Conservation (phyloP, 306 rosid species). For the Lagenaria siceraria region DNA sequence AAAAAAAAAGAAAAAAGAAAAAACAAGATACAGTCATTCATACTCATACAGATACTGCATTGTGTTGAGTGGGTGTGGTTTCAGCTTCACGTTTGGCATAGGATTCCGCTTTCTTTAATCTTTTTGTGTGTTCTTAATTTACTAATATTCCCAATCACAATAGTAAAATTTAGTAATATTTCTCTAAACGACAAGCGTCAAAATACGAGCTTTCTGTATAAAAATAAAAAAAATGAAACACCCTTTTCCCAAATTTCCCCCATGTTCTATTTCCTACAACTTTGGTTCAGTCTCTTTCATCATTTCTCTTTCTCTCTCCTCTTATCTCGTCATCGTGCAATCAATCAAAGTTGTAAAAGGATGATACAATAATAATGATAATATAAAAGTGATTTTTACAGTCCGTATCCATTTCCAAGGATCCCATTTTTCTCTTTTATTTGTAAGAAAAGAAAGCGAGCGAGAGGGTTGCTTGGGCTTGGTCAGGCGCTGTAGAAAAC, state of each 20-base stretch:
- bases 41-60: background rate
- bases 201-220: background rate
- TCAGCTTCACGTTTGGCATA: background rate
- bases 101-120: background rate
- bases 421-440: background rate
- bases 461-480: too few species aligned
- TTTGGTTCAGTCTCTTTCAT: slow-evolving; percentile 6
- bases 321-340: background rate
- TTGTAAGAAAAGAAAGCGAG: background rate
- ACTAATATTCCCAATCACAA: too few species aligned
- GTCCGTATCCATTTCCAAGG: background rate
- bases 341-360: background rate
- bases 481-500: background rate
- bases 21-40: background rate
- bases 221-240: background rate
- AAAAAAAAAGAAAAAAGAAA: too few species aligned
- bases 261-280: background rate
- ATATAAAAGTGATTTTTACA: background rate
- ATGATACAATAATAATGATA: background rate
- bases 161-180: background rate
- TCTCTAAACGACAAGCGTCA: background rate
- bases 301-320: too few species aligned
- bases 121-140: background rate
- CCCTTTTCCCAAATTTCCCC: background rate
- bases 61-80: background rate